Conservation (phyloP, 1,284 basidiomycete species). For the Ganoderma sinense region DNA sequence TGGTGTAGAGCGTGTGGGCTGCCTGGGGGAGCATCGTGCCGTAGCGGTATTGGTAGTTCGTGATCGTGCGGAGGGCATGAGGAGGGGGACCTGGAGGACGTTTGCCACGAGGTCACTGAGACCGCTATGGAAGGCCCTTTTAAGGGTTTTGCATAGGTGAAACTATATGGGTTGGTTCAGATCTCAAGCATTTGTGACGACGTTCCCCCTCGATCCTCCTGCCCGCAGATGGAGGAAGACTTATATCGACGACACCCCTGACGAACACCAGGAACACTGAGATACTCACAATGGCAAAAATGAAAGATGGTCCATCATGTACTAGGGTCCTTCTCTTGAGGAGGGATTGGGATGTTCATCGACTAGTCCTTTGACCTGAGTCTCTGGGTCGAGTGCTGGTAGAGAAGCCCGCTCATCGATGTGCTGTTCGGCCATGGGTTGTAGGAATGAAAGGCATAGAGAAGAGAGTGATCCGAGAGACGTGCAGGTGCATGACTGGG, state of each 20-base stretch:
- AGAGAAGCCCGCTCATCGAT: slow-evolving; percentile 27
- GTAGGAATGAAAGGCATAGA: slow-evolving; percentile 1
- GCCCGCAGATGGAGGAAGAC: too few species aligned
- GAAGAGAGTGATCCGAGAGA: neutral
- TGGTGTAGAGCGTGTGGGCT: slow-evolving; percentile 70
- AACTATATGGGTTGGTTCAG: slow-evolving; percentile 62
- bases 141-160: slow-evolving; percentile 77
- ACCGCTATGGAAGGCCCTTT: slow-evolving; percentile 84
- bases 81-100: slow-evolving; percentile 84
- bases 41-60: slow-evolving; percentile 93
- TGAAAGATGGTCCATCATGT: slow-evolving; percentile 37
- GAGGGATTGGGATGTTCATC: too few species aligned
- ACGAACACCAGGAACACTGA: slow-evolving; percentile 61
- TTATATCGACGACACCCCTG: slow-evolving; percentile 72
- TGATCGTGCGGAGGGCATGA: slow-evolving; percentile 91
- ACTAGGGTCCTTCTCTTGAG: slow-evolving; percentile 33
- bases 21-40: slow-evolving; percentile 78
- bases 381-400: too few species aligned
- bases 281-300: slow-evolving; percentile 45
- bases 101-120: slow-evolving; percentile 83
- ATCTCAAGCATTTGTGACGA: too few species aligned
- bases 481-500: slow-evolving; percentile 14
- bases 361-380: too few species aligned
- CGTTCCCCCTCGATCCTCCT: too few species aligned
- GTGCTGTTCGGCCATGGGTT: slow-evolving; percentile 21